Evolutionary conservation across 768 basidiomycete genomes (phyloP), one percentile per base, ranked within the genome.

Genomic region (Cystoderma amianthinum): DNA sequence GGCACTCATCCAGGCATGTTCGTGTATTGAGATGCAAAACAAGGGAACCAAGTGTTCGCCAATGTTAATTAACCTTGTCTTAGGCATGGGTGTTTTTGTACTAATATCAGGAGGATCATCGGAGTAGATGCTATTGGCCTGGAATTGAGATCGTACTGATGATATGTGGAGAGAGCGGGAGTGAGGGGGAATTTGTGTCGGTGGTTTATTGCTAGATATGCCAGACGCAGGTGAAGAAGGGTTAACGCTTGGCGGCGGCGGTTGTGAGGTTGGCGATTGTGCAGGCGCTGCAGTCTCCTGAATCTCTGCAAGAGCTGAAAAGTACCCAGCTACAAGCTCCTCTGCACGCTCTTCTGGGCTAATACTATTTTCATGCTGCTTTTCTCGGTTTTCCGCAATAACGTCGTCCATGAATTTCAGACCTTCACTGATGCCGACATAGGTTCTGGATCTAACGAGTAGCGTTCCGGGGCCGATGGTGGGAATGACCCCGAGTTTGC

Each of bases 401-500:
- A 28, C n/a, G 7, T 28, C 25, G n/a, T 28, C 25, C 25, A 28
- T 28, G 25, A 28, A 28, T n/a, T 28, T 28, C 7, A n/a, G 7
- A n/a, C 25, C 25, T 28, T 28, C 7, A 28, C 25, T 28, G 25
- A n/a, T n/a, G 9, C 34, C 34, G 36, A 40, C 22, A 43, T 72
- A 68, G 0, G 48, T 39, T 13, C 79, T 68, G 22, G 79, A 80
- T 17, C 80, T 70, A 46, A 94, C 72, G 51, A 98, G 80, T 16
- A 96, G 69, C 1, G 95, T 95, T 13, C 90, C 91, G 0, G 89
- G 73, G 4, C 89, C 93, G 54, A 91, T 88, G 0, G 94, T 95
- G 12, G 90, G 86, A 37, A 92, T 60, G 46, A 94, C 72, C 18
- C 79, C 91, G 23, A 67, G 69, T 48, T 74, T 71, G 12, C 78